Evolutionary conservation across 495 filamentous ascomycete species (phyloP).

Genomic region (Pseudoneurospora amorphoporcata): DNA sequence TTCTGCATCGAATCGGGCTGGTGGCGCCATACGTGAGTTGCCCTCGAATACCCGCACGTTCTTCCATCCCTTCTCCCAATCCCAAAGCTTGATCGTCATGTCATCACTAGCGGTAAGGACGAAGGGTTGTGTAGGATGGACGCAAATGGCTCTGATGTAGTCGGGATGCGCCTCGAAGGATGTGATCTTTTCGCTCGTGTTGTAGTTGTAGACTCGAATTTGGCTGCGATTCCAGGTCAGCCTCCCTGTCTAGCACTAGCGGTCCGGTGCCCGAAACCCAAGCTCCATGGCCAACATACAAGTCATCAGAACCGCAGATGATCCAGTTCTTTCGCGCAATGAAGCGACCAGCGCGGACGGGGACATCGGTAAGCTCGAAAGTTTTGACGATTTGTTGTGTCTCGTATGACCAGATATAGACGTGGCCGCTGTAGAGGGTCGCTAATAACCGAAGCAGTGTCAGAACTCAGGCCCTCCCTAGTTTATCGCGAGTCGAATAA

Average conservation of each 20-base stretch:
- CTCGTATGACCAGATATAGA: conserved; percentile 99
- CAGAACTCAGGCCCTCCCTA: not conserved
- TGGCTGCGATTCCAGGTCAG: conserved; percentile 14
- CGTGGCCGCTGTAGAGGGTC: conserved; percentile 94
- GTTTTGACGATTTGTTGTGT: conserved; percentile 97
- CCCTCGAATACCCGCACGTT: conserved; percentile 97
- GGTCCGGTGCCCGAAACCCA: not conserved
- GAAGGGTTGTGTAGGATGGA: conserved; percentile 95
- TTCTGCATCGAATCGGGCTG: no score
- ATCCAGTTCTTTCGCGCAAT: conserved; percentile 99
- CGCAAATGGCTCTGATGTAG: conserved; percentile 93
- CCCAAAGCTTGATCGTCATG: conserved; percentile 99
- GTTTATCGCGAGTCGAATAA: not conserved
- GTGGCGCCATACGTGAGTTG: conserved; percentile 52
- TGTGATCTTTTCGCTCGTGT: conserved; percentile 97
- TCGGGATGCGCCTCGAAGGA: conserved; percentile 97
- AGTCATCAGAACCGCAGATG: conserved; percentile 96
- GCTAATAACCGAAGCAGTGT: conserved; percentile 9
- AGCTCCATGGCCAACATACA: conserved; percentile 51
- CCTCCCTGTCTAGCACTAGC: not conserved
- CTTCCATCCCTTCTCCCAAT: conserved; percentile 98
- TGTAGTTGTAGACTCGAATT: conserved; percentile 73
- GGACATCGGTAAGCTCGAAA: conserved; percentile 98
- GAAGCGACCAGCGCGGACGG: conserved; percentile 93
- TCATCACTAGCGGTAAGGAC: conserved; percentile 97